Conservation (phyloP, 2,329 filamentous ascomycete species). For the Aureobasidium leucospermi region DNA sequence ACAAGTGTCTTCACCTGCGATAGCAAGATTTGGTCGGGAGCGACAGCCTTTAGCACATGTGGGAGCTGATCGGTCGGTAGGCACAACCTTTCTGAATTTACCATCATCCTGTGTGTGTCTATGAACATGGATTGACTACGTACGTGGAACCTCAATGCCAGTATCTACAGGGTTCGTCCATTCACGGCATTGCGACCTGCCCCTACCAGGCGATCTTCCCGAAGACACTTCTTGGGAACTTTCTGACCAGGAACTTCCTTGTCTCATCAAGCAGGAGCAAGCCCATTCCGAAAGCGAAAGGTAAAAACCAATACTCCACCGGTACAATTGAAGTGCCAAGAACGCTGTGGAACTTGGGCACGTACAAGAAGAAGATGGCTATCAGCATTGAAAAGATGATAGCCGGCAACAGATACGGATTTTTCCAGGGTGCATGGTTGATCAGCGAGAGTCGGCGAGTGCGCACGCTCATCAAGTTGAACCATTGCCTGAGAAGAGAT, state of each 20-base stretch:
- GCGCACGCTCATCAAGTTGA: conserved; percentile 64
- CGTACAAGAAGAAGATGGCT: conserved; percentile 59
- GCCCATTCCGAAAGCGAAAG: conserved; percentile 61
- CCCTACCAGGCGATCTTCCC: conserved; percentile 59
- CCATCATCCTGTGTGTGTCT: too few relatives aligned
- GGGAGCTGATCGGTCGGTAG: too few relatives aligned
- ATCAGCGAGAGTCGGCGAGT: conserved; percentile 56
- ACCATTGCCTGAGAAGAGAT: conserved; percentile 52
- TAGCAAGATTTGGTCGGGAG: too few relatives aligned
- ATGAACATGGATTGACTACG: too few relatives aligned
- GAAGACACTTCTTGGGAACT: conserved; percentile 49
- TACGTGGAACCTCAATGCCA: too few relatives aligned
- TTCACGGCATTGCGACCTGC: neutral
- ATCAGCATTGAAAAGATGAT: conserved; percentile 63
- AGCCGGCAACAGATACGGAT: conserved; percentile 62
- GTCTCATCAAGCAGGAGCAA: conserved; percentile 59
- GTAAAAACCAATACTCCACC: conserved; percentile 69
- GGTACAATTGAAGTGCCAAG: conserved; percentile 58
- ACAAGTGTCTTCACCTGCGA: too few relatives aligned
- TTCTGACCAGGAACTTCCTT: conserved; percentile 57
- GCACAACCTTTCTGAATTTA: too few relatives aligned
- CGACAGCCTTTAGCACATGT: too few relatives aligned
- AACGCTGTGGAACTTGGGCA: conserved; percentile 55
- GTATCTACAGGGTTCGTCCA: too few relatives aligned
- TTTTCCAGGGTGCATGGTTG: conserved; percentile 62